Evolutionary conservation across 768 basidiomycete species (phyloP).

Genomic region (Hortiboletus flavorubellus): DNA sequence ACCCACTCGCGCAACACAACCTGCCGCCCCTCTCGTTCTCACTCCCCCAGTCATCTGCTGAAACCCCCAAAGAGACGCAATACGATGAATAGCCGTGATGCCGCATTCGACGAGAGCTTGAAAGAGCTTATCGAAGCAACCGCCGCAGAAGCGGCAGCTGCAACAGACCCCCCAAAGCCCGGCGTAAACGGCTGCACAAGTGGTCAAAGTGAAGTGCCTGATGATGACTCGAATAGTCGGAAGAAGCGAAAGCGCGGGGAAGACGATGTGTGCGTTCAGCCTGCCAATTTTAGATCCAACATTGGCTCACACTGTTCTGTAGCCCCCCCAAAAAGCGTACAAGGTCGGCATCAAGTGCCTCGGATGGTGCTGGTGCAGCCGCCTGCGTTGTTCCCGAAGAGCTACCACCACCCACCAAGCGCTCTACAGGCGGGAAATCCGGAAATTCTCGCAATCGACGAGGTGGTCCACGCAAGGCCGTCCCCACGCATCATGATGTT

Average conservation of each 20-base stretch:
- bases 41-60: slow-evolving; percentile 59
- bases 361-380: slow-evolving; percentile 50
- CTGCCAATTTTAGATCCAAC: neutral
- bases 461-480: slow-evolving; percentile 30
- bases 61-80: slow-evolving; percentile 84
- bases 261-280: slow-evolving; percentile 59
- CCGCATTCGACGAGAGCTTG: slow-evolving; percentile 86
- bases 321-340: slow-evolving; percentile 67
- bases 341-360: slow-evolving; percentile 69
- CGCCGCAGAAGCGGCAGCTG: slow-evolving; percentile 64
- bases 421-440: slow-evolving; percentile 25
- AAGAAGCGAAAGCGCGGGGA: slow-evolving; percentile 77
- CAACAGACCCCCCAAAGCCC: slow-evolving; percentile 39
- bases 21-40: slow-evolving; percentile 70
- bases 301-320: slow-evolving; percentile 13
- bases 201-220: slow-evolving; percentile 41
- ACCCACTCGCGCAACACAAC: slow-evolving; percentile 56
- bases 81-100: slow-evolving; percentile 97
- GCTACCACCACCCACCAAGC: slow-evolving; percentile 35
- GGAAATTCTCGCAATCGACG: slow-evolving; percentile 29
- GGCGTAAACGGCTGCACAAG: slow-evolving; percentile 37
- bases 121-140: slow-evolving; percentile 74
- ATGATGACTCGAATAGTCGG: slow-evolving; percentile 48
- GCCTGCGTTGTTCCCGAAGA: slow-evolving; percentile 40
- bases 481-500: slow-evolving; percentile 20